Evolutionary conservation across 2,329 filamentous ascomycete genomes (phyloP).

Genomic region (Zarea fungicola): DNA sequence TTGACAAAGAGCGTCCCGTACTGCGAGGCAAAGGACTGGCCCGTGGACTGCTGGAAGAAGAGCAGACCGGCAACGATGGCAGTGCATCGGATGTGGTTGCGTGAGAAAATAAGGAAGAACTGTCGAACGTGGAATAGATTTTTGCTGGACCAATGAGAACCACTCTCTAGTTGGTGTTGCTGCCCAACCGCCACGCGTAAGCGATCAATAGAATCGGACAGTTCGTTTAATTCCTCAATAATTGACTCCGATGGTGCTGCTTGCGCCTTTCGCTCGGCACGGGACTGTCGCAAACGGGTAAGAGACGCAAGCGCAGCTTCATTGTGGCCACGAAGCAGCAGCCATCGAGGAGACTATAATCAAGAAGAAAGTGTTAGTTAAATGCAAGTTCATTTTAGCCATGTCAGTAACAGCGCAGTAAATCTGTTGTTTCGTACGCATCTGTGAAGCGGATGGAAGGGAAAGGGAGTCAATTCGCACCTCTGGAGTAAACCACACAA

Average conservation of each 20-base stretch:
- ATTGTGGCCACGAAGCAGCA: slow-evolving; percentile 21
- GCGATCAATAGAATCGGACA: background rate
- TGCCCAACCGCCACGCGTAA: background rate
- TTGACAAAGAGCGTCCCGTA: slow-evolving; percentile 29
- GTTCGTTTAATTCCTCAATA: background rate
- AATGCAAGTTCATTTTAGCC: too few relatives aligned
- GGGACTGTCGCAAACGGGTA: slow-evolving; percentile 19
- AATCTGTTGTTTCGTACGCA: too few relatives aligned
- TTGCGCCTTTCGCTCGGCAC: slow-evolving; percentile 14
- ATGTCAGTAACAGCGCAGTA: too few relatives aligned
- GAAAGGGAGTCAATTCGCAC: background rate
- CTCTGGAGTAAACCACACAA: slow-evolving; percentile 24
- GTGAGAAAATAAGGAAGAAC: slow-evolving; percentile 22
- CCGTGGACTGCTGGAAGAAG: slow-evolving; percentile 27
- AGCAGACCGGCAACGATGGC: slow-evolving; percentile 22
- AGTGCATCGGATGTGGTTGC: slow-evolving; percentile 22
- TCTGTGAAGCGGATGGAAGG: too few relatives aligned
- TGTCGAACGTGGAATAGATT: background rate
- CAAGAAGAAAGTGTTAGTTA: slow-evolving; percentile 16
- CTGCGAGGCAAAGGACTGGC: slow-evolving; percentile 24
- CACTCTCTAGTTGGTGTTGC: background rate
- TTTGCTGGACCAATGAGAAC: background rate
- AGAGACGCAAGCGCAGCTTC: slow-evolving; percentile 24
- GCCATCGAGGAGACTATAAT: slow-evolving; percentile 26
- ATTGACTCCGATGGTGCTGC: background rate